Conservation (phyloP, 345 rosid genomes). For the Pistacia atlantica region DNA sequence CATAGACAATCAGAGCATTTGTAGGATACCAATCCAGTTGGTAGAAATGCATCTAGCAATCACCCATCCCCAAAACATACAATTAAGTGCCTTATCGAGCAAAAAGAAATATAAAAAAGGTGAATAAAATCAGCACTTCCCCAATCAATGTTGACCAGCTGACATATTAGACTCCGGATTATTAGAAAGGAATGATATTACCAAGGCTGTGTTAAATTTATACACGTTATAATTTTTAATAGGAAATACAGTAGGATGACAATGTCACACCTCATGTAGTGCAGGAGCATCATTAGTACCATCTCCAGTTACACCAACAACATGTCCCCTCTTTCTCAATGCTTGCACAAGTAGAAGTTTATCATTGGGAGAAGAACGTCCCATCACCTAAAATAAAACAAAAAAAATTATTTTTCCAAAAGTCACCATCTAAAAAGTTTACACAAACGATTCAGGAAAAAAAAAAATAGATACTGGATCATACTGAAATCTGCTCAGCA, state of each 20-base stretch:
- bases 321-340: constrained; percentile 65
- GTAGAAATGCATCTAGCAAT: neutral
- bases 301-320: constrained; percentile 94
- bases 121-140: neutral
- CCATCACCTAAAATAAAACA: constrained; percentile 72
- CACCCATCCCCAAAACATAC: neutral
- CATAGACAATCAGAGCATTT: neutral
- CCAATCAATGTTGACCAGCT: neutral
- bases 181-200: neutral
- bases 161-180: neutral
- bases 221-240: neutral
- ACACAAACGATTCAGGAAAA: neutral
- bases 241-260: neutral
- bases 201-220: neutral
- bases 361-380: constrained; percentile 88
- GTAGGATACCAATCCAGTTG: neutral
- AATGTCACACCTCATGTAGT: constrained; percentile 65
- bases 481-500: constrained; percentile 84
- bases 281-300: constrained; percentile 98
- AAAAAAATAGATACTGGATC: constrained; percentile 16
- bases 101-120: neutral
- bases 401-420: constrained; percentile 8
- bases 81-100: neutral
- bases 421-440: neutral
- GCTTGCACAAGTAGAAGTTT: constrained; percentile 91